Conservation (phyloP, 148 eudicot species). For the Rhododendron kiyosumense region DNA sequence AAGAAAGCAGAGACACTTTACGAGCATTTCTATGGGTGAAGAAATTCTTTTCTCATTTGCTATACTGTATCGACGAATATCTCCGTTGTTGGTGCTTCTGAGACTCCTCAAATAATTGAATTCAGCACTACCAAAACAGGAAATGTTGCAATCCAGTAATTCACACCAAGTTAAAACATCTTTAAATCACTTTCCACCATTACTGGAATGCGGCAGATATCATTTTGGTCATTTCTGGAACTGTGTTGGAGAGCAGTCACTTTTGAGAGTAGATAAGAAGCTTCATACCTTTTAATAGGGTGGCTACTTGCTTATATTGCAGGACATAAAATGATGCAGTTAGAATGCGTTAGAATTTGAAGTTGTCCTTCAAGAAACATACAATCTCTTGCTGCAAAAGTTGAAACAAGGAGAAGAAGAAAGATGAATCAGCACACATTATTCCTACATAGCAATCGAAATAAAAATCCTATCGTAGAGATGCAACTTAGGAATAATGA, state of each 20-base stretch:
- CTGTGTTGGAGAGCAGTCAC: not conserved
- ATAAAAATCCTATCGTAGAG: not conserved
- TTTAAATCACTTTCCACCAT: not conserved
- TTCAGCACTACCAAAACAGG: not conserved
- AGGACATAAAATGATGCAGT: not conserved
- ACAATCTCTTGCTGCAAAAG: slow-evolving; percentile 93
- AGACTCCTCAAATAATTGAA: not conserved
- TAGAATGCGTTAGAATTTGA: slow-evolving; percentile 51
- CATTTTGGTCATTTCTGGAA: not conserved
- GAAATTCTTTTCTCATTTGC: not conserved
- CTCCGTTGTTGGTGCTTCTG: not conserved
- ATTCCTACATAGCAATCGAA: not conserved
- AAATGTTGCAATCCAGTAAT: not conserved
- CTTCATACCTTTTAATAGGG: not conserved
- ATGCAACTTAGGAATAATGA: not conserved
- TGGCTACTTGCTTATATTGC: not conserved
- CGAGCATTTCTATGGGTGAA: not conserved
- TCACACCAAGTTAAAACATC: not conserved
- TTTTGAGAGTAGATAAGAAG: not conserved
- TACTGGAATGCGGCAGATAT: not conserved
- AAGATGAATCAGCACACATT: not conserved
- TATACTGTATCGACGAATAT: not conserved
- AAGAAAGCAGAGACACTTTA: not conserved
- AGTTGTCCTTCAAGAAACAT: slow-evolving; percentile 72
- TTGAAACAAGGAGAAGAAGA: slow-evolving; percentile 4